phyloP scores from a whole-genome alignment of 768 basidiomycete genomes.

The Collybia mongolica region DNA sequence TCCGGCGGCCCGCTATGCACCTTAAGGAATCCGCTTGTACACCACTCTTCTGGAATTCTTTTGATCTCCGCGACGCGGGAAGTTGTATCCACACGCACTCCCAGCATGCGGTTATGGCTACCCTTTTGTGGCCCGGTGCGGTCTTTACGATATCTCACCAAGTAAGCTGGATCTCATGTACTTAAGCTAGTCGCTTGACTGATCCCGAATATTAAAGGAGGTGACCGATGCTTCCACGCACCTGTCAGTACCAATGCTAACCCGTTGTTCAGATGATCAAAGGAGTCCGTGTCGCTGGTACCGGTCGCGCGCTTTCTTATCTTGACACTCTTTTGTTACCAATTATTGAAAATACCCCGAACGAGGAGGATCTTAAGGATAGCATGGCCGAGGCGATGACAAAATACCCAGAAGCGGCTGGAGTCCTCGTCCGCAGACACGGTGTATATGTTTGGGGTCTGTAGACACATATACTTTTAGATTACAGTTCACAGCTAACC shows the following conservation, averaged over 20 bases:
- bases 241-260: not conserved
- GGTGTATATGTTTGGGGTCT: constrained; percentile 89
- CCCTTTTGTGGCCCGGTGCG: constrained; percentile 69
- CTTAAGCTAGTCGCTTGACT: not conserved
- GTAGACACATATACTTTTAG: constrained; percentile 2
- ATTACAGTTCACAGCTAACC: constrained; percentile 2
- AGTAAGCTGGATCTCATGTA: constrained; percentile 33
- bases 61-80: constrained; percentile 72
- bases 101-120: constrained; percentile 88
- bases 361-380: constrained; percentile 86
- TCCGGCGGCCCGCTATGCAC: constrained; percentile 67
- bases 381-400: constrained; percentile 87
- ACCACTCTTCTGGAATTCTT: constrained; percentile 91
- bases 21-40: constrained; percentile 89
- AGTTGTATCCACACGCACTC: constrained; percentile 93
- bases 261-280: constrained; percentile 78
- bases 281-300: constrained; percentile 76
- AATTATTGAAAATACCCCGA: constrained; percentile 89
- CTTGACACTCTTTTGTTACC: constrained; percentile 84
- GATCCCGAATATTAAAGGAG: constrained; percentile 32
- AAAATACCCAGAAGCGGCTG: constrained; percentile 76
- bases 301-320: constrained; percentile 75
- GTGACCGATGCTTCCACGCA: constrained; percentile 17
- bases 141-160: constrained; percentile 84
- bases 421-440: constrained; percentile 73